Evolutionary conservation across 805 yeast genomes (phyloP).

Genomic region (Kluyveromyces lactis): DNA sequence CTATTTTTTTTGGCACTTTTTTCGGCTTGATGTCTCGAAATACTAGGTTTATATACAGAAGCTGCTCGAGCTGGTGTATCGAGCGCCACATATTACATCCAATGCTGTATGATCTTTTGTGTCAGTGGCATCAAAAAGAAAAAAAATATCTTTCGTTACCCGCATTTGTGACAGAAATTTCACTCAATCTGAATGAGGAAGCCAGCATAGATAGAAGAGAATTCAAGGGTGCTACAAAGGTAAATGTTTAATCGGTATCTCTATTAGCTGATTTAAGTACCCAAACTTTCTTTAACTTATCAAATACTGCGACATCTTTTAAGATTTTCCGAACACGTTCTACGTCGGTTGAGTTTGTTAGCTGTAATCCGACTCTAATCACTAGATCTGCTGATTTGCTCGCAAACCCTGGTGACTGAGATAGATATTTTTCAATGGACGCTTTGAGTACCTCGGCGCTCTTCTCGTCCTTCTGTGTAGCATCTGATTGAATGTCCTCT

Average conservation of each 20-base stretch:
- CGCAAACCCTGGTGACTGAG: constrained; percentile 28
- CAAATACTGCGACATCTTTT: constrained; percentile 62
- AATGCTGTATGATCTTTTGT: neutral
- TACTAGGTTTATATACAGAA: too few species aligned
- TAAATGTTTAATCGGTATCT: too few species aligned
- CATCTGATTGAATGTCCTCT: constrained; percentile 2
- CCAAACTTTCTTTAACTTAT: constrained; percentile 55
- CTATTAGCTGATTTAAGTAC: constrained; percentile 33
- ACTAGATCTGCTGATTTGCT: constrained; percentile 46
- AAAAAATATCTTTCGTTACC: neutral
- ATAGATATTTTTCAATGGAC: constrained; percentile 33
- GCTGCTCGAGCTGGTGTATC: too few species aligned
- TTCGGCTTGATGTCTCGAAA: too few species aligned
- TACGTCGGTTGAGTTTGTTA: constrained; percentile 46
- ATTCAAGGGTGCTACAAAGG: too few species aligned
- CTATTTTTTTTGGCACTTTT: too few species aligned
- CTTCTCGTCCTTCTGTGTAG: too few species aligned
- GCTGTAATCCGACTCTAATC: constrained; percentile 28
- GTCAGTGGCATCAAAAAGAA: too few species aligned
- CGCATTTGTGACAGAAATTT: constrained; percentile 3
- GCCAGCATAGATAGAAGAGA: too few species aligned
- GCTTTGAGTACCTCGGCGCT: neutral
- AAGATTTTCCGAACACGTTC: constrained; percentile 60
- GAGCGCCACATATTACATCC: too few species aligned
- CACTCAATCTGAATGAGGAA: too few species aligned